Evolutionary conservation across 176 grass and related monocot genomes (phyloP).

Genomic region (Bromus sterilis): DNA sequence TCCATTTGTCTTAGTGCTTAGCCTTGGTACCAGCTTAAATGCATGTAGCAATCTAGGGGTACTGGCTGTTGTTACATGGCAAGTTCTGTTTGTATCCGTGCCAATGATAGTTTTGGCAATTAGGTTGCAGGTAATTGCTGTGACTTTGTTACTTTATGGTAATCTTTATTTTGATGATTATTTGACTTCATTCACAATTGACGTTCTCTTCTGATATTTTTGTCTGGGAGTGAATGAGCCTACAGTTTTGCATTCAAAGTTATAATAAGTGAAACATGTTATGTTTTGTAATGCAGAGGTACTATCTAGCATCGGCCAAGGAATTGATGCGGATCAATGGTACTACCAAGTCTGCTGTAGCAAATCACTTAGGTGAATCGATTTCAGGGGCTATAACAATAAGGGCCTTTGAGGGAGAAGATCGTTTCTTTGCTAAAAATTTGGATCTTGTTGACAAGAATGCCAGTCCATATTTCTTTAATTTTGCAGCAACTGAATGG

Average conservation of each 20-base stretch:
- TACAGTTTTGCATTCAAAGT: neutral
- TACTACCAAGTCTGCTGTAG: slow-evolving; percentile 80
- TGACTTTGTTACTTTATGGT: neutral
- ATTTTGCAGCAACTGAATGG: slow-evolving; percentile 85
- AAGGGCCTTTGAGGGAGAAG: slow-evolving; percentile 78
- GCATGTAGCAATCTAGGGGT: slow-evolving; percentile 76
- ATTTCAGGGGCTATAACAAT: slow-evolving; percentile 75
- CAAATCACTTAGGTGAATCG: slow-evolving; percentile 87
- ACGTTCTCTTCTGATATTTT: slow-evolving; percentile 13
- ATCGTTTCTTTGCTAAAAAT: slow-evolving; percentile 76
- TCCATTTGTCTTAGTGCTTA: slow-evolving; percentile 63
- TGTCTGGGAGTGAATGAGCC: neutral
- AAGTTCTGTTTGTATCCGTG: slow-evolving; percentile 76
- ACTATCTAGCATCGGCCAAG: slow-evolving; percentile 81
- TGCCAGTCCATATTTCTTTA: slow-evolving; percentile 72
- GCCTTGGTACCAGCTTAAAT: slow-evolving; percentile 42
- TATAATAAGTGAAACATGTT: neutral
- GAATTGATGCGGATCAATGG: slow-evolving; percentile 98
- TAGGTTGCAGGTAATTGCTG: slow-evolving; percentile 57
- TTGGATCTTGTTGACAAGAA: slow-evolving; percentile 83
- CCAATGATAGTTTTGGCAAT: slow-evolving; percentile 66
- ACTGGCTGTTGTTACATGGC: slow-evolving; percentile 83
- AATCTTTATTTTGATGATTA: neutral
- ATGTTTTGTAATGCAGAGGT: slow-evolving; percentile 49
- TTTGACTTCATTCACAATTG: neutral